Evolutionary conservation across 2,329 filamentous ascomycete genomes (phyloP).

Genomic region (Fusarium coicis): DNA sequence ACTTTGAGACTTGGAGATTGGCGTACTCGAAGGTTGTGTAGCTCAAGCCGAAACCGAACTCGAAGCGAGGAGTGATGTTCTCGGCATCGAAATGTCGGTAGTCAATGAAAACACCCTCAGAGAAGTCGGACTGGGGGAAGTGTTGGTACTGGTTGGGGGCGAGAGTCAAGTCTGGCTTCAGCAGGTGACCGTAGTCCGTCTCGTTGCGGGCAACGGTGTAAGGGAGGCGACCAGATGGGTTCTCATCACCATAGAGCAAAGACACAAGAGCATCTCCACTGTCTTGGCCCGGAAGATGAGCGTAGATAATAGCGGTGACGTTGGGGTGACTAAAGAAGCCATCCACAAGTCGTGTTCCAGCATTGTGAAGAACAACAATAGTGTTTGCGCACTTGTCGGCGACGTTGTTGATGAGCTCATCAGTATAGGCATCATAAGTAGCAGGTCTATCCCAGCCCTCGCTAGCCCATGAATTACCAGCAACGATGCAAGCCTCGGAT

Average conservation of each 20-base stretch:
- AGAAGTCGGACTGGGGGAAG: slow-evolving; percentile 4
- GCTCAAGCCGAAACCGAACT: slow-evolving; percentile 80
- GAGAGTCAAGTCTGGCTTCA: slow-evolving; percentile 1
- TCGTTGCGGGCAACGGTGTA: slow-evolving; percentile 69
- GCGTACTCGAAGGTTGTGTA: slow-evolving; percentile 69
- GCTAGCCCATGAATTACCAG: slow-evolving; percentile 80
- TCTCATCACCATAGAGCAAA: slow-evolving; percentile 68
- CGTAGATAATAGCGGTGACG: slow-evolving; percentile 70
- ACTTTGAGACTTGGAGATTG: background rate
- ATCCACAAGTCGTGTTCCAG: slow-evolving; percentile 61
- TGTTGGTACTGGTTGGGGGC: background rate
- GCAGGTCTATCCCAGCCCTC: slow-evolving; percentile 77
- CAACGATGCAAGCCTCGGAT: slow-evolving; percentile 77
- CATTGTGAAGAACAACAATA: slow-evolving; percentile 72
- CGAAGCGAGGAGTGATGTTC: slow-evolving; percentile 70
- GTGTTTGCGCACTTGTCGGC: slow-evolving; percentile 70
- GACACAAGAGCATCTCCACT: slow-evolving; percentile 65
- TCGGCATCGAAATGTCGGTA: slow-evolving; percentile 80
- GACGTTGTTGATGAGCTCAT: slow-evolving; percentile 67
- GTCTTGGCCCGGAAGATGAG: slow-evolving; percentile 74
- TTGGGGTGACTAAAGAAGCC: slow-evolving; percentile 71
- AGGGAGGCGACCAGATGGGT: slow-evolving; percentile 66
- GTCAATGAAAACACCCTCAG: slow-evolving; percentile 52
- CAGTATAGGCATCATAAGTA: slow-evolving; percentile 75
- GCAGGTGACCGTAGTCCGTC: background rate